Percentiles rank a stretch among this genome's conserved stretches.
Evolutionary conservation across 2,329 filamentous ascomycete genomes (phyloP).

Genomic region (Fusarium buxicola): DNA sequence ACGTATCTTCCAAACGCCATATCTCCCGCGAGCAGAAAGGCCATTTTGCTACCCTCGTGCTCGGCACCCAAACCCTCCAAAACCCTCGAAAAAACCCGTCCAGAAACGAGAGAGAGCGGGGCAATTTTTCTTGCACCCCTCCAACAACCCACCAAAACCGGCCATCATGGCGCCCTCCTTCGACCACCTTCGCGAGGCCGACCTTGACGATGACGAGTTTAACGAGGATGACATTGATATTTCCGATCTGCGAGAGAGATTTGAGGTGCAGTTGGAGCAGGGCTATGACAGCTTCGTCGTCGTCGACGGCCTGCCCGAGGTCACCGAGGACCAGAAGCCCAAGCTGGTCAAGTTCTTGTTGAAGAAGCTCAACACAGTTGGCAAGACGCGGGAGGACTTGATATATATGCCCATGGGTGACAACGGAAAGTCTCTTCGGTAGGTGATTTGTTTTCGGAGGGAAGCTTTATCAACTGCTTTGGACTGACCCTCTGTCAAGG

Average conservation of each 20-base stretch:
- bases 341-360: constrained; percentile 97
- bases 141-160: constrained; percentile 45
- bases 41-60: constrained; percentile 31
- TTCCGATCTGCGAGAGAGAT: constrained; percentile 92
- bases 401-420: constrained; percentile 96
- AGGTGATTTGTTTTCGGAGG: constrained; percentile 50
- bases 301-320: constrained; percentile 90
- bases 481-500: constrained; percentile 58
- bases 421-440: constrained; percentile 88
- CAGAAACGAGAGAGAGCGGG: constrained; percentile 50
- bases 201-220: constrained; percentile 85
- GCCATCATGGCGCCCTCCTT: constrained; percentile 89
- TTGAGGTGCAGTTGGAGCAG: constrained; percentile 94
- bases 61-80: constrained; percentile 33
- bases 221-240: constrained; percentile 96
- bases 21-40: constrained; percentile 38
- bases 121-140: constrained; percentile 53
- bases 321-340: constrained; percentile 89
- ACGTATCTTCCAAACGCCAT: constrained; percentile 37
- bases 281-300: constrained; percentile 97
- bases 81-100: constrained; percentile 35
- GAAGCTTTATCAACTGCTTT: constrained; percentile 4
- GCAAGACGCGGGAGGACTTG: constrained; percentile 85
- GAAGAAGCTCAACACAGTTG: constrained; percentile 89
- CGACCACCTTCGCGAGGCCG: constrained; percentile 90